Percentiles rank a stretch among this genome's conserved stretches.
phyloP scores from a whole-genome alignment of 2,329 filamentous ascomycete genomes.

The Ceratocystis destructans region DNA sequence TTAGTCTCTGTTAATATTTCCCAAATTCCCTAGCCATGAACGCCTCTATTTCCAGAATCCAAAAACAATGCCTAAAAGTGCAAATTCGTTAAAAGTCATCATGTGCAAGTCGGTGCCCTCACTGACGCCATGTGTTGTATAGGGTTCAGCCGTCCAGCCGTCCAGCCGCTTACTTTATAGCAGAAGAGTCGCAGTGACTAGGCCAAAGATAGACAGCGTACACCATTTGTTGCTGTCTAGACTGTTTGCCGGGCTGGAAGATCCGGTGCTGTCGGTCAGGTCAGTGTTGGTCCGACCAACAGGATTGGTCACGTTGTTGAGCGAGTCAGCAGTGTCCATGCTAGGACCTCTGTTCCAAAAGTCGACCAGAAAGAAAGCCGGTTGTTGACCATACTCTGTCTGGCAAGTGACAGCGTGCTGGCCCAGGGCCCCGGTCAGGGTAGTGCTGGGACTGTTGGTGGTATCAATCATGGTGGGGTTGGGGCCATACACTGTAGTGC shows the following conservation, averaged over 20 bases:
- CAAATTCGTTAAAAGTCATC: not conserved
- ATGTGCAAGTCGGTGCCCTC: not conserved
- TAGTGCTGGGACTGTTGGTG: conserved; percentile 51
- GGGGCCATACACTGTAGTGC: conserved; percentile 47
- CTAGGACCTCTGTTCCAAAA: conserved; percentile 63
- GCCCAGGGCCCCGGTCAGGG: conserved; percentile 39
- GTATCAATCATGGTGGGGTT: conserved; percentile 44
- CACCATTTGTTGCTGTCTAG: not conserved
- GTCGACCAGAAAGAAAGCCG: conserved; percentile 66
- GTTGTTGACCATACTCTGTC: conserved; percentile 44
- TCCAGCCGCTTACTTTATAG: not conserved
- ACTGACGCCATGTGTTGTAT: not conserved
- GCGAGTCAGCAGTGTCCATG: conserved; percentile 51
- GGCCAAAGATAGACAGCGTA: conserved; percentile 5
- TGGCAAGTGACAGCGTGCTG: conserved; percentile 41
- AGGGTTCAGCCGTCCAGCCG: too few relatives aligned
- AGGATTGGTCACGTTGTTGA: conserved; percentile 39
- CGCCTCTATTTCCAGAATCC: not conserved
- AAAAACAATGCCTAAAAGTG: not conserved
- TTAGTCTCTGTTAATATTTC: not conserved
- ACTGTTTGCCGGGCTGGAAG: not conserved
- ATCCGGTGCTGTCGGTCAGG: conserved; percentile 11
- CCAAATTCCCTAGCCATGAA: not conserved
- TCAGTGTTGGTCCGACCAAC: conserved; percentile 16
- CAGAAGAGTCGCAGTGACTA: not conserved